Percentiles rank a stretch among this genome's conserved stretches.
These are phyloP conservation scores for Paramecium octaurelia DNA, from an alignment of 73 alveolate species.

Conservation along the genomic window DNA sequence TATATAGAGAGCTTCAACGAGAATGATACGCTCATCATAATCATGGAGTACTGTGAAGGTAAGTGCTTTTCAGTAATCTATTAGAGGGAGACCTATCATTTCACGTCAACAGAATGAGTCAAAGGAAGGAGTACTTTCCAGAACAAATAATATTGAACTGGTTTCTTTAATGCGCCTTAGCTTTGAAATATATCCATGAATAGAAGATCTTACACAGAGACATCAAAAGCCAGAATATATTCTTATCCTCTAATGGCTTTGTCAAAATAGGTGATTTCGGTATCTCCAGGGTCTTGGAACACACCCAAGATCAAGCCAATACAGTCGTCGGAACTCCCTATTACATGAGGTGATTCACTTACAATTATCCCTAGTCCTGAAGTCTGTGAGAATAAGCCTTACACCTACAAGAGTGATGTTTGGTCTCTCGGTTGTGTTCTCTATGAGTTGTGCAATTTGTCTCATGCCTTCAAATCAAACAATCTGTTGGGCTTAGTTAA, in stretches of 20 bases:
- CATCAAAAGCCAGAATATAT: slow-evolving; percentile 88
- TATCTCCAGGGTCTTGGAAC: slow-evolving; percentile 90
- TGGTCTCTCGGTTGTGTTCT: slow-evolving; percentile 99
- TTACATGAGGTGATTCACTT: slow-evolving; percentile 52
- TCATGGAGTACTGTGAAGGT: slow-evolving; percentile 92
- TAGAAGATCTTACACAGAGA: slow-evolving; percentile 94
- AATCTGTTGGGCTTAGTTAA: slow-evolving; percentile 87
- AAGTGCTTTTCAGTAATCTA: not conserved
- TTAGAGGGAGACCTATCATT: slow-evolving; percentile 76
- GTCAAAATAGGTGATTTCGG: slow-evolving; percentile 98
- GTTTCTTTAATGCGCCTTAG: slow-evolving; percentile 76
- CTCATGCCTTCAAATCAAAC: slow-evolving; percentile 95
- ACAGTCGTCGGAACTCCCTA: slow-evolving; percentile 97
- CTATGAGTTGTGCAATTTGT: slow-evolving; percentile 94
- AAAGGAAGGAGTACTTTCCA: slow-evolving; percentile 66
- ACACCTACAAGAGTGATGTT: slow-evolving; percentile 91
- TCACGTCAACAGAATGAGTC: slow-evolving; percentile 73
- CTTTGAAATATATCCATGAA: slow-evolving; percentile 88
- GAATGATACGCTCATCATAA: slow-evolving; percentile 71
- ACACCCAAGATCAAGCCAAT: slow-evolving; percentile 85
- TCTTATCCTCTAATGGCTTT: slow-evolving; percentile 89
- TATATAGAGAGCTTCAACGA: slow-evolving; percentile 86
- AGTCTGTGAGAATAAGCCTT: slow-evolving; percentile 94
- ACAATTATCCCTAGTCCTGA: slow-evolving; percentile 49
- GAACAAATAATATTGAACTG: slow-evolving; percentile 83